Evolutionary conservation across 148 eudicot genomes (phyloP).

Genomic region (Chenopodium album): DNA sequence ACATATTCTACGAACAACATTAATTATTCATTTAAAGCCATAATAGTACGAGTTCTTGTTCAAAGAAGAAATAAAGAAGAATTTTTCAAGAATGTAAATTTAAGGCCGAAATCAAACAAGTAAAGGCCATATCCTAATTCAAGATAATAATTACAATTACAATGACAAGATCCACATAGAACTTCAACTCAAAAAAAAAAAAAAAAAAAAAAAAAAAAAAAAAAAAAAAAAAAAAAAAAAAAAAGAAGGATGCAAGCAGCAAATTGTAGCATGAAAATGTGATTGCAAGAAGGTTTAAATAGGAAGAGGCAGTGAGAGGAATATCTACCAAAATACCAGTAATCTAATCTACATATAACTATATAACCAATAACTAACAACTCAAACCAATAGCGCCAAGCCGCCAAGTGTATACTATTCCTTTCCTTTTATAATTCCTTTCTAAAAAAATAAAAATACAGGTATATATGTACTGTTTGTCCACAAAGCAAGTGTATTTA

Average conservation of each 20-base stretch:
- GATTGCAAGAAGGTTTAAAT: neutral
- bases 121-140: neutral
- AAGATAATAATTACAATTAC: no score
- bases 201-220: no score
- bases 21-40: neutral
- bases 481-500: no score
- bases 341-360: neutral
- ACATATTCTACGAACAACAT: neutral
- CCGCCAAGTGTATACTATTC: no score
- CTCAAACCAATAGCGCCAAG: no score
- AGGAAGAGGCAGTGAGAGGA: neutral
- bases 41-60: neutral
- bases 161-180: neutral
- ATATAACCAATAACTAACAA: no score
- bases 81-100: no score
- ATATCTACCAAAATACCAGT: neutral
- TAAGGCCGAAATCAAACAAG: neutral
- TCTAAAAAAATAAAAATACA: no score
- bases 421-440: no score
- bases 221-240: no score
- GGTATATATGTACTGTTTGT: no score
- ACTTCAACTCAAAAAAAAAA: no score
- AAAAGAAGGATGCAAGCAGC: neutral
- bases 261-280: neutral
- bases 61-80: neutral